Conservation (phyloP, 306 rosid species). For the Adenanthera pavonina region DNA sequence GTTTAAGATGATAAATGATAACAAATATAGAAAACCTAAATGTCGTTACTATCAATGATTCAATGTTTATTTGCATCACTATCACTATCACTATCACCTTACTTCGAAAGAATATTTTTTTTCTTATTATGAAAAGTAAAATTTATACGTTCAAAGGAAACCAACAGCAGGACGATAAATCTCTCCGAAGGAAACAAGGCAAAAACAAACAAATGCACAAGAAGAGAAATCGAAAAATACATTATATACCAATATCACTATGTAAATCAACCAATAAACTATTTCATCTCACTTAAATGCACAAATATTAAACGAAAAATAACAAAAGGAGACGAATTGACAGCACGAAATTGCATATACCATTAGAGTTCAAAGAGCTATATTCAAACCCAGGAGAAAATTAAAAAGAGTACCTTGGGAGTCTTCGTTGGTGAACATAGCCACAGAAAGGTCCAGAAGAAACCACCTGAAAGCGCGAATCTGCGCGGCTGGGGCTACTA, state of each 20-base stretch:
- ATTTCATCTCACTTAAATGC: background rate
- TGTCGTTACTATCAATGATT: background rate
- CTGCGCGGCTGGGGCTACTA: background rate
- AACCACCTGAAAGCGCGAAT: background rate
- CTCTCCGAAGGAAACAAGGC: background rate
- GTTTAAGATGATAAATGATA: background rate
- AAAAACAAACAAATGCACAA: background rate
- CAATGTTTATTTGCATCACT: background rate
- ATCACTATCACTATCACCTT: background rate
- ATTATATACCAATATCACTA: background rate
- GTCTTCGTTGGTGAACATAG: slow-evolving; percentile 61
- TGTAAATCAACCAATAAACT: background rate
- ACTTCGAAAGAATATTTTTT: background rate
- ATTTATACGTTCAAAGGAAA: background rate
- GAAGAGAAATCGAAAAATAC: background rate
- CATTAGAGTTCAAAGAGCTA: background rate
- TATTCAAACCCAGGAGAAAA: background rate
- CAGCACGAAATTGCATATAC: background rate
- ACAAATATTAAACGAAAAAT: background rate
- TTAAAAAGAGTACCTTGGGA: slow-evolving; percentile 50
- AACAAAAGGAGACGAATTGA: background rate
- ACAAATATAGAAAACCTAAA: background rate
- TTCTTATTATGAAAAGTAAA: background rate
- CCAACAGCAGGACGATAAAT: background rate
- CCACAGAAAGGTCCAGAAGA: slow-evolving; percentile 14